A percentile compares a stretch with the other conserved stretches of the same genome.
phyloP scores from a whole-genome alignment of 805 yeast species.

The Dipodascopsis tothii region DNA sequence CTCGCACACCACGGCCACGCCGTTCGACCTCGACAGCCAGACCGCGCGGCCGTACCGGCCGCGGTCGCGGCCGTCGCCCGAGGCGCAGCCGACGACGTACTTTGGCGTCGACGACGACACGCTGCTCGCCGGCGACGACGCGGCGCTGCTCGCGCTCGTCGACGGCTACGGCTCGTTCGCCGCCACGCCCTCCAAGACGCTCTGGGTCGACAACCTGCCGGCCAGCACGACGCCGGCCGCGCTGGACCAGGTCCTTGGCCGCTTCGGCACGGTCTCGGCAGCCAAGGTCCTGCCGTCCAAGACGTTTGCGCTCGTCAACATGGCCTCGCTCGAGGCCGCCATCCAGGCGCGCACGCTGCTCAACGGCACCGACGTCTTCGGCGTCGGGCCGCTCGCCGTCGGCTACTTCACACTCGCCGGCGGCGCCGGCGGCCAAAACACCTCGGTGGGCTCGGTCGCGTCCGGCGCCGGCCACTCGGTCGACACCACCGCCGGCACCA shows the following conservation, averaged over 20 bases:
- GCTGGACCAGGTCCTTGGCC: conserved; percentile 51
- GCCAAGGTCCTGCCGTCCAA: conserved; percentile 49
- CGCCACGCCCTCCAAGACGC: conserved; percentile 67
- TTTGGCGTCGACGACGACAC: conserved; percentile 7
- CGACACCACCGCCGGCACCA: background rate
- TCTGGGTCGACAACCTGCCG: conserved; percentile 77
- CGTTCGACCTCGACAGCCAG: background rate
- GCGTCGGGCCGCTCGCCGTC: conserved; percentile 62
- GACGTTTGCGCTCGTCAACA: conserved; percentile 59
- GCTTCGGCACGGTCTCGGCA: conserved; percentile 55
- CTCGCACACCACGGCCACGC: conserved; percentile 13
- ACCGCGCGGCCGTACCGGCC: background rate
- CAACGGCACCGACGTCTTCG: conserved; percentile 76
- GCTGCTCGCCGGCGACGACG: conserved; percentile 10
- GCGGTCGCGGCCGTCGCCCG: background rate
- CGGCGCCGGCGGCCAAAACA: conserved; percentile 21
- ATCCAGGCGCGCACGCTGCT: conserved; percentile 68
- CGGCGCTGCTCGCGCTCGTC: conserved; percentile 33
- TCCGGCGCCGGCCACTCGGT: background rate
- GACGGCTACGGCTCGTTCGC: conserved; percentile 64
- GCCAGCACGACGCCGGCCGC: conserved; percentile 46
- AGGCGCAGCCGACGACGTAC: background rate
- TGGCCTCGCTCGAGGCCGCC: conserved; percentile 64
- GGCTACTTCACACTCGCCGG: conserved; percentile 77
- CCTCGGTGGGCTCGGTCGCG: background rate